These are phyloP conservation scores for Lactifluus subvellereus DNA, from an alignment of 768 basidiomycete genomes.

Conservation along the genomic window DNA sequence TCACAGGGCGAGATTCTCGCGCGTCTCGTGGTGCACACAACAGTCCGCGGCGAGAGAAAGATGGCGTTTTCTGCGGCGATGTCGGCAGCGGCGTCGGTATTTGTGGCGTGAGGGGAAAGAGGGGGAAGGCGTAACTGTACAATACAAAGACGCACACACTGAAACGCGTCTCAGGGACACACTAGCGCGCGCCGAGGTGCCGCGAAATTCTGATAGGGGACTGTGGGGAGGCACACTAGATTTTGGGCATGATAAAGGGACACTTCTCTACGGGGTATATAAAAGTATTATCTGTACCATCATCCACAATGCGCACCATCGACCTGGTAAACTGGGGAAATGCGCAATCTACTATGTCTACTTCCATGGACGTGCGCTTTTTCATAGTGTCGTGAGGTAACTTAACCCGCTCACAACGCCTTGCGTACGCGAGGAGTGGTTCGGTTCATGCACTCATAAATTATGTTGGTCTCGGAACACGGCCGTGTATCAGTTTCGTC, in stretches of 20 bases:
- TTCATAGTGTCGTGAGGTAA: too few species aligned
- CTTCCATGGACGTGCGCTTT: too few species aligned
- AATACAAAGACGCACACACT: not conserved
- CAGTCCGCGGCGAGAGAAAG: constrained; percentile 22
- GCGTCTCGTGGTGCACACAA: constrained; percentile 64
- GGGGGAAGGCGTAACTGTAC: too few species aligned
- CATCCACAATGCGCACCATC: not conserved
- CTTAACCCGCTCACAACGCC: too few species aligned
- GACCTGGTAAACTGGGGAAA: too few species aligned
- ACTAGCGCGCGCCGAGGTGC: not conserved
- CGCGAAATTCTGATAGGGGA: not conserved
- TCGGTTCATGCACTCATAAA: too few species aligned
- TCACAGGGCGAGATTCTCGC: constrained; percentile 75
- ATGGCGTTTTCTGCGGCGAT: not conserved
- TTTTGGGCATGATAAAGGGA: not conserved
- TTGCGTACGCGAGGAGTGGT: too few species aligned
- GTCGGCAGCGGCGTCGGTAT: not conserved
- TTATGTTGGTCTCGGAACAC: too few species aligned
- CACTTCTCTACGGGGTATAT: not conserved
- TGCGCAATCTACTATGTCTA: too few species aligned
- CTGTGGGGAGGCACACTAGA: not conserved
- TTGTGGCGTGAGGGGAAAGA: not conserved
- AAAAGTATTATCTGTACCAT: constrained; percentile 1
- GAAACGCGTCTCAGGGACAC: not conserved
- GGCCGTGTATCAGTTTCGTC: too few species aligned